These are phyloP conservation scores for Citrus medica DNA, from an alignment of 345 rosid genomes.

Conservation along the genomic window DNA sequence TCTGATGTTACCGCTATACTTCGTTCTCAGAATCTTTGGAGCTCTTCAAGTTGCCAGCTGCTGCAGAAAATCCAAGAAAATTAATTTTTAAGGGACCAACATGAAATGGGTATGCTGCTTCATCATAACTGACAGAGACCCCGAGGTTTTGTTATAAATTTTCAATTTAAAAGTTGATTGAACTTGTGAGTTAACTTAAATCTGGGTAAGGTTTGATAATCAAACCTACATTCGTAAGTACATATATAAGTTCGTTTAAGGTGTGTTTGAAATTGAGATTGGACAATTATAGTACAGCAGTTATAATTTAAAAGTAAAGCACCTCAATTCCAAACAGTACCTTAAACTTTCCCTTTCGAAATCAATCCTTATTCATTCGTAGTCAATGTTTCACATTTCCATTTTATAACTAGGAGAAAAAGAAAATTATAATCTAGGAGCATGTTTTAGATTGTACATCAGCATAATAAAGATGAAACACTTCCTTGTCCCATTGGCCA, in stretches of 20 bases:
- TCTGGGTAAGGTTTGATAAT: too few relatives aligned
- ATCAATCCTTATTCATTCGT: not conserved
- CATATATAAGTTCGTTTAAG: fast-evolving
- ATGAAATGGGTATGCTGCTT: not conserved
- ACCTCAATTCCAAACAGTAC: fast-evolving
- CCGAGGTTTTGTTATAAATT: too few relatives aligned
- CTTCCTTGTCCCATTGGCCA: not conserved
- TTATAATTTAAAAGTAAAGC: fast-evolving
- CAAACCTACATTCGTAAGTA: too few relatives aligned
- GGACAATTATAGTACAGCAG: fast-evolving
- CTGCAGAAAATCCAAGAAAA: not conserved
- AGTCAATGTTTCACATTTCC: too few relatives aligned
- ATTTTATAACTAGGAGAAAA: too few relatives aligned
- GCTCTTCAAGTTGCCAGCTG: not conserved
- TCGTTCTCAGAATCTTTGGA: not conserved
- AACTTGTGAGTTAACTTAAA: too few relatives aligned
- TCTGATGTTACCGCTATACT: not conserved
- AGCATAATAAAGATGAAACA: not conserved
- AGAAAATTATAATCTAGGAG: not conserved
- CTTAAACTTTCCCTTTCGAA: not conserved
- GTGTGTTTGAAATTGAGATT: fast-evolving
- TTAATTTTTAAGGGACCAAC: not conserved
- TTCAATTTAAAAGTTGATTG: too few relatives aligned
- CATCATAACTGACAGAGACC: not conserved
- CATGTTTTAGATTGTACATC: not conserved